These are phyloP conservation scores for Allium fistulosum DNA, from an alignment of 106 monocot species.

Conservation along the genomic window DNA sequence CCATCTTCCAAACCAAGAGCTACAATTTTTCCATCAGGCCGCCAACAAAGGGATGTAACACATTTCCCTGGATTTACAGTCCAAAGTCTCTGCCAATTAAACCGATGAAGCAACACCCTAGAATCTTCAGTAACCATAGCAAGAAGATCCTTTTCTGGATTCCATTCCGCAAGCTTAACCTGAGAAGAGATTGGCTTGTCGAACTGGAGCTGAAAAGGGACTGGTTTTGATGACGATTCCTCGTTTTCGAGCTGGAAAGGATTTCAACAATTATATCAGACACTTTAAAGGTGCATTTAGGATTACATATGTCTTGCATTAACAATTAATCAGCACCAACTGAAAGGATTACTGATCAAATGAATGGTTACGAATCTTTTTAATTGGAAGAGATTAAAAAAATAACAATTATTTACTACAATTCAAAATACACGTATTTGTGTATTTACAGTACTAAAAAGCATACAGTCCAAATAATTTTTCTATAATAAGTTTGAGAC, in stretches of 20 bases:
- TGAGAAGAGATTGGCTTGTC: conserved; percentile 84
- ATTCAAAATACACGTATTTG: too few species aligned
- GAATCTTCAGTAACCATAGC: conserved; percentile 88
- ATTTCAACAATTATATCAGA: conserved; percentile 15
- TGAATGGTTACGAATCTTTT: too few species aligned
- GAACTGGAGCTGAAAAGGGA: conserved; percentile 90
- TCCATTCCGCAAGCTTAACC: conserved; percentile 97
- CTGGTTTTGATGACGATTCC: conserved; percentile 4
- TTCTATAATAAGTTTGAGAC: too few species aligned
- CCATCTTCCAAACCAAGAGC: conserved; percentile 97
- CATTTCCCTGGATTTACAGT: conserved; percentile 69
- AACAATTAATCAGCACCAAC: too few species aligned
- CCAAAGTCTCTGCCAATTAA: conserved; percentile 99
- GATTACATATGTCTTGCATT: too few species aligned
- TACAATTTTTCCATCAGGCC: conserved; percentile 89
- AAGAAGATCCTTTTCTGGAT: conserved; percentile 96
- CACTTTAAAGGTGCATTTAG: too few species aligned
- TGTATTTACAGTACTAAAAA: too few species aligned
- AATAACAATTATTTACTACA: too few species aligned
- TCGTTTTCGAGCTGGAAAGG: conserved; percentile 37
- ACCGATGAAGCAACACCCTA: conserved; percentile 84
- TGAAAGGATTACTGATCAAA: too few species aligned
- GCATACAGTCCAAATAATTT: too few species aligned
- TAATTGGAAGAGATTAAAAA: too few species aligned
- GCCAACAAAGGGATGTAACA: conserved; percentile 92